Conservation (phyloP, 1,139 yeast species). For the Taphrina communis region DNA sequence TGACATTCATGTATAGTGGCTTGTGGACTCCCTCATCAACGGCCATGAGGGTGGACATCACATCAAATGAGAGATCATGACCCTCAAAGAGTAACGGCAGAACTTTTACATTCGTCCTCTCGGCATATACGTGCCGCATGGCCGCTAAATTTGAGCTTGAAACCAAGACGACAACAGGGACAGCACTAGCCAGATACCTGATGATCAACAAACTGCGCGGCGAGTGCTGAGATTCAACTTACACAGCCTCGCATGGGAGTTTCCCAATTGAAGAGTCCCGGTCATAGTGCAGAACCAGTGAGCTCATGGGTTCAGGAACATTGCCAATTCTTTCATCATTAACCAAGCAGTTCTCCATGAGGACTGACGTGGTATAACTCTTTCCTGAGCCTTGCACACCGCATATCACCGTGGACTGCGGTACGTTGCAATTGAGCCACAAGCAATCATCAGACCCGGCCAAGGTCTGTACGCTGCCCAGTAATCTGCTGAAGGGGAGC, state of each 20-base stretch:
- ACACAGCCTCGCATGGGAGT: constrained; percentile 9
- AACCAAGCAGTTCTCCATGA: background rate
- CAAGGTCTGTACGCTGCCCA: constrained; percentile 4
- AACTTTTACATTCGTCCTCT: constrained; percentile 5
- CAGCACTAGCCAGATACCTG: background rate
- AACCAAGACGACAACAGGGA: background rate
- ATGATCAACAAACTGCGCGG: background rate
- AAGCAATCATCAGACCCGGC: background rate
- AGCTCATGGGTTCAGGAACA: background rate
- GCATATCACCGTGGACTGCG: constrained; percentile 3
- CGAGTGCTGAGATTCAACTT: background rate
- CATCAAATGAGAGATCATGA: constrained; percentile 2
- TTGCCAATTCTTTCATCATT: background rate
- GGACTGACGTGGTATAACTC: background rate
- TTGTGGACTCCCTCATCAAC: background rate
- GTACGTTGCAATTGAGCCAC: constrained; percentile 11
- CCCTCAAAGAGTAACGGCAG: constrained; percentile 5
- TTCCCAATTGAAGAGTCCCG: background rate
- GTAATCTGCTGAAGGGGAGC: background rate
- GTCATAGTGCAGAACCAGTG: background rate
- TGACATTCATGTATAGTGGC: background rate
- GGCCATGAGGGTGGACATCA: constrained; percentile 1
- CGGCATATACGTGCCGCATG: background rate
- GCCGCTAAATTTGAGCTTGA: background rate
- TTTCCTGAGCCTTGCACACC: constrained; percentile 10